A percentile compares a stretch with the other conserved stretches of the same genome.
Conservation (phyloP, 164 flowering plant species). For the Aristolochia contorta region DNA sequence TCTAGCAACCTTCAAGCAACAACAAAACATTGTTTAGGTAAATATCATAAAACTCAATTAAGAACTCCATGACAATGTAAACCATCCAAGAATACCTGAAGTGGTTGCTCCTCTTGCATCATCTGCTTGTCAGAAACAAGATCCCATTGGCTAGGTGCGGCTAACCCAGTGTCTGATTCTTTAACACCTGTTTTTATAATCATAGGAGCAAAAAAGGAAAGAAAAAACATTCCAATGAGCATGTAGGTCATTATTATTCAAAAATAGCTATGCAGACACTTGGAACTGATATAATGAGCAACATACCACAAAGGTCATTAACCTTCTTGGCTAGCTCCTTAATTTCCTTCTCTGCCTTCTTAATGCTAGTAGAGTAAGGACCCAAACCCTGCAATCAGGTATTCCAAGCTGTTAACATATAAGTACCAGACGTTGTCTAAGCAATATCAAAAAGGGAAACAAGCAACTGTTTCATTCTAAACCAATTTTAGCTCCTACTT, state of each 20-base stretch:
- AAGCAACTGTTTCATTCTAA: not conserved
- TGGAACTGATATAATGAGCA: not conserved
- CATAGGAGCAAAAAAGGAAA: not conserved
- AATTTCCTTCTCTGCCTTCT: constrained; percentile 85
- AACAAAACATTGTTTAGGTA: not conserved
- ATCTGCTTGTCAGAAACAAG: constrained; percentile 97
- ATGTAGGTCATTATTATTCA: not conserved
- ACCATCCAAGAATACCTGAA: constrained; percentile 44
- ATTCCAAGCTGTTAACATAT: too few species aligned
- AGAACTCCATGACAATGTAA: not conserved
- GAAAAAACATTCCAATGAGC: not conserved
- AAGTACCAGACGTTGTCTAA: not conserved
- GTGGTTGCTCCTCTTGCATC: constrained; percentile 99
- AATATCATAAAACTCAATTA: not conserved
- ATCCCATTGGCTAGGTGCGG: constrained; percentile 99
- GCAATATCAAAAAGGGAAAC: not conserved
- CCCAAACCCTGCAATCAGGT: constrained; percentile 67
- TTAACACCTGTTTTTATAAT: constrained; percentile 53
- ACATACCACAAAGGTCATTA: constrained; percentile 89
- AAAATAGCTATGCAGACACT: not conserved
- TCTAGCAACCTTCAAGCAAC: constrained; percentile 68
- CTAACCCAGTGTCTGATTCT: constrained; percentile 98
- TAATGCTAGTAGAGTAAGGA: constrained; percentile 73
- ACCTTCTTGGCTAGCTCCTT: constrained; percentile 91
- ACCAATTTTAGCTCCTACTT: too few species aligned